phyloP scores from a whole-genome alignment of 768 basidiomycete species.

The Lanmaoa pseudosensibilis region DNA sequence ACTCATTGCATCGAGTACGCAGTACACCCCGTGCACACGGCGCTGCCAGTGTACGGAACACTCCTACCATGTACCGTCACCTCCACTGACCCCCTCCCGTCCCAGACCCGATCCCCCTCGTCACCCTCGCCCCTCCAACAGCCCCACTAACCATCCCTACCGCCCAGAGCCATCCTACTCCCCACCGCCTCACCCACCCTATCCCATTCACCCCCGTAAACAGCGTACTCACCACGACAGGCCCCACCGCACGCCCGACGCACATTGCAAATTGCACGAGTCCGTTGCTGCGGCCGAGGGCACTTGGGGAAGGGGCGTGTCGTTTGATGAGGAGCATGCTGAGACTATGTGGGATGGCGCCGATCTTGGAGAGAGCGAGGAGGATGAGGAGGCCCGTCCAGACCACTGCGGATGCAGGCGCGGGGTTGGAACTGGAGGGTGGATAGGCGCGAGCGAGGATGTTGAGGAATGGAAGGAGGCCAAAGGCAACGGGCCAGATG shows the following conservation, averaged over 20 bases:
- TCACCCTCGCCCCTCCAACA: conserved; percentile 11
- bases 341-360: conserved; percentile 36
- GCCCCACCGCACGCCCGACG: conserved; percentile 50
- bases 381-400: conserved; percentile 49
- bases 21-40: not conserved
- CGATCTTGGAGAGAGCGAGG: conserved; percentile 38
- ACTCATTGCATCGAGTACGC: not conserved
- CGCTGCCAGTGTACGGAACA: not conserved
- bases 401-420: conserved; percentile 34
- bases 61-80: no score
- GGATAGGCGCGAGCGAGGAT: conserved; percentile 39
- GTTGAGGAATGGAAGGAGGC: conserved; percentile 51
- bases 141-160: conserved; percentile 12
- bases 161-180: conserved; percentile 16
- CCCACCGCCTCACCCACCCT: conserved; percentile 5
- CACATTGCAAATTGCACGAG: conserved; percentile 60
- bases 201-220: conserved; percentile 19
- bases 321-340: conserved; percentile 64
- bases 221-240: conserved; percentile 47
- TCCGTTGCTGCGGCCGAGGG: conserved; percentile 59
- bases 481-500: conserved; percentile 54
- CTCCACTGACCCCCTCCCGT: not conserved
- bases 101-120: conserved; percentile 1
- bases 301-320: conserved; percentile 17
- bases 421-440: not conserved